Evolutionary conservation across 1,284 basidiomycete genomes (phyloP).

Genomic region (Ceratobasidium sp.): DNA sequence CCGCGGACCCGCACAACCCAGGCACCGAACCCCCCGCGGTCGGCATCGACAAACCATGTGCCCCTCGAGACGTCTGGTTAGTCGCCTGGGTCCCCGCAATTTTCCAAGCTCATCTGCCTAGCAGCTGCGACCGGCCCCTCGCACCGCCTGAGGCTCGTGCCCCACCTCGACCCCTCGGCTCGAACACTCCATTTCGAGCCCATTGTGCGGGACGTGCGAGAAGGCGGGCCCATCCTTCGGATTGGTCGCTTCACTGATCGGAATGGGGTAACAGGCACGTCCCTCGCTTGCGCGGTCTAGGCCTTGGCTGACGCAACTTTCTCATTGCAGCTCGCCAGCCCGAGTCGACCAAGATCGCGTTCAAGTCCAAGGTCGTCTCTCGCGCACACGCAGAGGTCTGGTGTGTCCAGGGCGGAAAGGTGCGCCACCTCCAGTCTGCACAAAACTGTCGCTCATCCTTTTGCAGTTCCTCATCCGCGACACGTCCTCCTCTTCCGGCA

Average conservation of each 20-base stretch:
- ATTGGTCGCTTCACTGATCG: conserved; percentile 93
- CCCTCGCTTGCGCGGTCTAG: conserved; percentile 27
- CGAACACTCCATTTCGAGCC: conserved; percentile 93
- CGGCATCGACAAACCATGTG: neutral
- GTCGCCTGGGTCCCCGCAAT: neutral
- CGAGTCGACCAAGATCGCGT: conserved; percentile 85
- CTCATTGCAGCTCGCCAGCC: conserved; percentile 66
- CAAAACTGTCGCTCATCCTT: neutral
- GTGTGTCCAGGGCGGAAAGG: conserved; percentile 64
- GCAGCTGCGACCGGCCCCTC: conserved; percentile 36
- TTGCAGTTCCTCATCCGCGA: conserved; percentile 85
- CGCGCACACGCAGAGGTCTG: conserved; percentile 95
- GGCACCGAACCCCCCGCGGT: neutral
- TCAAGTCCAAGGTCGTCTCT: conserved; percentile 96
- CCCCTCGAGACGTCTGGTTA: neutral
- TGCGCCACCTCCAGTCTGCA: conserved; percentile 46
- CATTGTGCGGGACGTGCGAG: conserved; percentile 81
- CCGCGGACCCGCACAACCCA: neutral
- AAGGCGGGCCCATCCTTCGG: conserved; percentile 74
- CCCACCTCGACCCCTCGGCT: conserved; percentile 84
- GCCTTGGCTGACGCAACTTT: conserved; percentile 16
- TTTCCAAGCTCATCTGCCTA: neutral
- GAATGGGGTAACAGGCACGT: conserved; percentile 60
- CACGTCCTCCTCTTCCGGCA: conserved; percentile 89
- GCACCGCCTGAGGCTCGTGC: conserved; percentile 80